These are phyloP conservation scores for Megacollybia marginata DNA, from an alignment of 768 basidiomycete species.

Conservation along the genomic window DNA sequence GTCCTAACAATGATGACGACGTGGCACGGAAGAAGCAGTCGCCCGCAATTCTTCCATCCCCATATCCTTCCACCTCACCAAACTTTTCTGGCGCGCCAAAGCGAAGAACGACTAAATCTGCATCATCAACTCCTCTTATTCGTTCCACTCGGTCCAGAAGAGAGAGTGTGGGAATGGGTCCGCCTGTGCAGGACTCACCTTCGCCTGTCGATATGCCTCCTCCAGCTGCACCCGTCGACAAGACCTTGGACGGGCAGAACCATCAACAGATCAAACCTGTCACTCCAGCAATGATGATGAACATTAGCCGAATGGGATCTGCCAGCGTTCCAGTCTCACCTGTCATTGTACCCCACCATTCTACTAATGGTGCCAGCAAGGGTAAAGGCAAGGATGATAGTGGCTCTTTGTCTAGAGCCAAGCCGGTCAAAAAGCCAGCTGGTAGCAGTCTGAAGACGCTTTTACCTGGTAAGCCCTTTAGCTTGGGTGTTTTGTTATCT, in stretches of 20 bases:
- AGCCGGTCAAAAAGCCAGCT: constrained; percentile 14
- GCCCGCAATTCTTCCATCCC: constrained; percentile 36
- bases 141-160: constrained; percentile 30
- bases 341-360: not conserved
- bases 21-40: constrained; percentile 48
- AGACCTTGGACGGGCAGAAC: constrained; percentile 6
- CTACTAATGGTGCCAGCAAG: constrained; percentile 12
- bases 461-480: constrained; percentile 51
- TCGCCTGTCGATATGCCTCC: constrained; percentile 95
- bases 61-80: constrained; percentile 14
- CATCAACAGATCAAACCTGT: constrained; percentile 54
- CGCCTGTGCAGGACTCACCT: constrained; percentile 47
- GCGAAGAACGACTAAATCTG: constrained; percentile 36
- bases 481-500: not conserved
- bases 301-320: constrained; percentile 60
- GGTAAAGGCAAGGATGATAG: constrained; percentile 15
- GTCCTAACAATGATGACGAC: constrained; percentile 47
- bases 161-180: not conserved
- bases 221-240: constrained; percentile 44
- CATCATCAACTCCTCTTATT: constrained; percentile 45
- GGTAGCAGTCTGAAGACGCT: constrained; percentile 53
- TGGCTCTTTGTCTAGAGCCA: constrained; percentile 16
- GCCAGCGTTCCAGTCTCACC: constrained; percentile 20
- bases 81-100: constrained; percentile 7
- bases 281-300: constrained; percentile 91